Conservation (phyloP, 768 basidiomycete species). For the Hemileccinum impolitum region DNA sequence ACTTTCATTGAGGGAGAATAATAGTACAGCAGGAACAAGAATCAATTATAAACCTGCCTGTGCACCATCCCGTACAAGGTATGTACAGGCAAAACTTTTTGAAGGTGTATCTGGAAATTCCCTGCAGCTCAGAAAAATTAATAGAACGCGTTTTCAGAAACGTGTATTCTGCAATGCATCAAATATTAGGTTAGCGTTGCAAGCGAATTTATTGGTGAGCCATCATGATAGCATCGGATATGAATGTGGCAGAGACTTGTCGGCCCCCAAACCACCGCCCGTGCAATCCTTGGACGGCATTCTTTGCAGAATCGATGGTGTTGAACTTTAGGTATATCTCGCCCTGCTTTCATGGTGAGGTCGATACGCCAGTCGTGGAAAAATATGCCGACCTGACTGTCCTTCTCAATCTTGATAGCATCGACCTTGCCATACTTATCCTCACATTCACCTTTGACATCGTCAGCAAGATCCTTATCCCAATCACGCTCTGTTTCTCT, state of each 20-base stretch:
- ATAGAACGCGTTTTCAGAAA: conserved; percentile 20
- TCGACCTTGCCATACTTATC: conserved; percentile 84
- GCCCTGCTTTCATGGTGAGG: conserved; percentile 52
- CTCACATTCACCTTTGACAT: conserved; percentile 94
- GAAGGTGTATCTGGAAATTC: conserved; percentile 27
- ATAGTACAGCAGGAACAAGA: conserved; percentile 27
- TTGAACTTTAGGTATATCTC: conserved; percentile 97
- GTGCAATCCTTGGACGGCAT: conserved; percentile 86
- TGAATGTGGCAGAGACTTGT: conserved; percentile 82
- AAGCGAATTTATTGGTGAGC: conserved; percentile 63
- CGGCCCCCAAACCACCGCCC: conserved; percentile 97
- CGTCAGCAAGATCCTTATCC: conserved; percentile 94
- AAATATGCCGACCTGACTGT: conserved; percentile 71
- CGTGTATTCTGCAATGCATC: conserved; percentile 28
- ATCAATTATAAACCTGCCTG: conserved; percentile 40
- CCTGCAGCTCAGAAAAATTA: conserved; percentile 34
- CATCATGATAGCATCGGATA: conserved; percentile 92
- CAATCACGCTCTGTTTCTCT: conserved; percentile 96
- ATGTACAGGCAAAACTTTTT: conserved; percentile 32
- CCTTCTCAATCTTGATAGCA: conserved; percentile 90
- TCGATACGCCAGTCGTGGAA: not conserved
- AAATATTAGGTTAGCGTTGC: conserved; percentile 25
- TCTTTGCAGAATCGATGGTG: conserved; percentile 71
- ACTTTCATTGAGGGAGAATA: conserved; percentile 34
- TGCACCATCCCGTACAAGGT: conserved; percentile 28